phyloP scores from a whole-genome alignment of 129 eudicot genomes.

The Artemisia annua region DNA sequence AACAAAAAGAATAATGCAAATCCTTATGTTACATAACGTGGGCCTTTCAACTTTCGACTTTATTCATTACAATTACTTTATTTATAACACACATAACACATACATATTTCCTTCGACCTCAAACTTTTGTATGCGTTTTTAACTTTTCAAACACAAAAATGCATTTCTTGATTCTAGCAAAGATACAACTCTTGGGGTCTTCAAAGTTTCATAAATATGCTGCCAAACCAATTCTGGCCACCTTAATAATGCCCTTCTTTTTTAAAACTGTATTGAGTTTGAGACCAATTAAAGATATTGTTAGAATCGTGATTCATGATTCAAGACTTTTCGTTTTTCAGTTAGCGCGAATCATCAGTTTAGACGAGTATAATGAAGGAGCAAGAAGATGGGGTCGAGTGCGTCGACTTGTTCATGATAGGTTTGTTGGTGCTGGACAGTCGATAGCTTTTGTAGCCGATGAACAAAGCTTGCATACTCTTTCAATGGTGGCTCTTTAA shows the following conservation, averaged over 20 bases:
- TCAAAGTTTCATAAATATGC: conserved; percentile 20
- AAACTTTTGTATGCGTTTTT: conserved; percentile 26
- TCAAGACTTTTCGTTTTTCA: conserved; percentile 59
- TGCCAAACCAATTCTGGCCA: conserved; percentile 34
- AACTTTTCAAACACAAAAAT: conserved; percentile 18
- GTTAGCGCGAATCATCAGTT: conserved; percentile 30
- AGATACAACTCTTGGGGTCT: conserved; percentile 33
- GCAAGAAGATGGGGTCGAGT: conserved; percentile 44
- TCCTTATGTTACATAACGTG: no score
- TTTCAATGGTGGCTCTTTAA: conserved; percentile 51
- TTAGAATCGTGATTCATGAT: conserved; percentile 14
- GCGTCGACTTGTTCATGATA: conserved; percentile 29
- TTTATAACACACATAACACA: not conserved
- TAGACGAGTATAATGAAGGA: not conserved
- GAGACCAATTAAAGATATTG: conserved; percentile 33
- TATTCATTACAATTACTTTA: no score
- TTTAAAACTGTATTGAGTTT: conserved; percentile 39
- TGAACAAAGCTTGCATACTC: conserved; percentile 35
- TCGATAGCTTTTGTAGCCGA: conserved; percentile 4
- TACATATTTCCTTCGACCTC: not conserved
- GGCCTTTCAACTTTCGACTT: no score
- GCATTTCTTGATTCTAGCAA: conserved; percentile 41
- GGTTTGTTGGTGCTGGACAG: conserved; percentile 18
- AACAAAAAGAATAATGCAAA: no score
- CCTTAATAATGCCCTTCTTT: conserved; percentile 51